Evolutionary conservation across 805 yeast species (phyloP), one percentile per base, ranked within the genome.

Genomic region (Brettanomyces custersianus): DNA sequence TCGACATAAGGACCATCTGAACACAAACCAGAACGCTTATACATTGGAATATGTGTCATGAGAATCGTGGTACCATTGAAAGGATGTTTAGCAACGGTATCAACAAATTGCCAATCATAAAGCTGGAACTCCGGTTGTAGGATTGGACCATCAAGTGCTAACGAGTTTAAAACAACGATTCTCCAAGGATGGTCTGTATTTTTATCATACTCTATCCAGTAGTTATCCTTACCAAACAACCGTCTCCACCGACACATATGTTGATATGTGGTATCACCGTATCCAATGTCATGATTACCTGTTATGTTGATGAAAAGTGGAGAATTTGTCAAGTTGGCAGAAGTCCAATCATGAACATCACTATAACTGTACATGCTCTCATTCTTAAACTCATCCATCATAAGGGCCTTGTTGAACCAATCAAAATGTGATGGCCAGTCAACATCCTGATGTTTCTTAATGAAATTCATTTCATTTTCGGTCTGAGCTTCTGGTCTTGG

Each of bases 241-340:
- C 63, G 62, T 37, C 67, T 68, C 61, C 76, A 92, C 45, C 98
- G 66, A 1, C 84, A 74, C 76, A 86, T 74, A 49, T 94, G 94
- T 49, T 85, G 96, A 63, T 78, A 77, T 0, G 95, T 87, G 28
- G 94, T 85, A 57, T 92, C 98, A 1, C 97, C 97, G 54, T 92
- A 90, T 0, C 98, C 98, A 33, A 90, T 77, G 55, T 92, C 98
- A 55, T 92, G 98, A 55, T 92, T 92, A 2, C 98, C 98, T 2
- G 94, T 79, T 32, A 92, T 63, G 54, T 92, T 92, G 41, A 86
- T 70, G 51, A 90, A 74, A 25, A 83, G 59, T 9, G 85, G 88
- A 40, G 73, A 74, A 24, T 69, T 66, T 16, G 55, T 63, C 45
- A 57, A 46, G 16, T 29, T 34, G 5, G 41, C 40, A 18, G 59